Base-by-base conservation (phyloP, 2,329 filamentous ascomycete species). In the Clarireedia sp. region DNA sequence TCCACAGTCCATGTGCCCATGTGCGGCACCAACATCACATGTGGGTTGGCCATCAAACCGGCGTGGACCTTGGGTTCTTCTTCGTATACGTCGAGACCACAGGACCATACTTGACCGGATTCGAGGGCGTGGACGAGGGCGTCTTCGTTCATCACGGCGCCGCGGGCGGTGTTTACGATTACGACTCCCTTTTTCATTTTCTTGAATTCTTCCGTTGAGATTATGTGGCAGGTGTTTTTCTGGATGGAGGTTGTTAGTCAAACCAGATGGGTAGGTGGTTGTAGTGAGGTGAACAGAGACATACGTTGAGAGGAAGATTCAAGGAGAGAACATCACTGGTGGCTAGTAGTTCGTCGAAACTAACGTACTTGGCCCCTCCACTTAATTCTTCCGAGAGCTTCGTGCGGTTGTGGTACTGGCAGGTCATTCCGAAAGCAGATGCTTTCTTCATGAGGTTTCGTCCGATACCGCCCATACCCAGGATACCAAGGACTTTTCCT, bases 391-490 rank as follows among this genome's bases (percentile, higher is more conserved):
- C 74, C 17, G 71, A 73, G 60, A 94, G 70, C 63, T 75, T 70
- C 1, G 73, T 78, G 7, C 89, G 81, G 68, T 94, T 94, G 66
- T 90, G 77, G 65, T 95, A 94, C 48, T 84, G 78, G 12, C 88
- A 77, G 44, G 71, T 78, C 86, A 94, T 90, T 10, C 85, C 87
- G 67, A 95, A 91, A 0, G 77, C 86, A 53, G 80, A 76, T 3
- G 85, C 86, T 71, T 90, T 90, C 67, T 75, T 80, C 67, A 86
- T 88, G 63, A 94, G 71, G 65, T 90, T 89, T 37, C 85, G 76
- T 0, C 90, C 89, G 58, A 95, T 94, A 2, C 89, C 88, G 19
- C 89, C 89, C 88, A 94, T 92, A 6, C 89, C 89, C 41, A 95
- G 69, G 57, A 95, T 90, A 0, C 89, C 89, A 5, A 95, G 76